Evolutionary conservation across 768 basidiomycete genomes (phyloP).

Genomic region (Auricularia auricula-judae): DNA sequence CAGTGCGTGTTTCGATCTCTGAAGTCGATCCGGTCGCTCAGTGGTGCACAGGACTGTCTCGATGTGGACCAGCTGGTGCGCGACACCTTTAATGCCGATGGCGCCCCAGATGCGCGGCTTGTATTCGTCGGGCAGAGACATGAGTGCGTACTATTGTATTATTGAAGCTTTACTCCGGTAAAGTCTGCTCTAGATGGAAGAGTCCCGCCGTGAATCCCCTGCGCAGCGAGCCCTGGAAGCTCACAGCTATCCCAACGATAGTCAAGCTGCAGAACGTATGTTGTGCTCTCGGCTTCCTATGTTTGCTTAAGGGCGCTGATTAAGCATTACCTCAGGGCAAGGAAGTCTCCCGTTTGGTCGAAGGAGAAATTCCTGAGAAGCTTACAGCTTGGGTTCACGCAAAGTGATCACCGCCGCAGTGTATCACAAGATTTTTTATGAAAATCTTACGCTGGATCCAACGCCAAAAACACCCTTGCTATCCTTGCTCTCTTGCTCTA

Average conservation of each 20-base stretch:
- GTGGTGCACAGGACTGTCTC: conserved; percentile 44
- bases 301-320: not conserved
- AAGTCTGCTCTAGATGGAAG: conserved; percentile 51
- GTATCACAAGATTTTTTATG: not conserved
- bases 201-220: conserved; percentile 37
- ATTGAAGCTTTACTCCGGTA: not conserved
- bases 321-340: not conserved
- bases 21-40: not conserved
- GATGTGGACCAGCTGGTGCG: conserved; percentile 46
- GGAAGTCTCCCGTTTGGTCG: conserved; percentile 13
- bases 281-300: conserved; percentile 8
- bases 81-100: conserved; percentile 34
- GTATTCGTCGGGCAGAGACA: conserved; percentile 57
- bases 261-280: conserved; percentile 48
- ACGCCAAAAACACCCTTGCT: too few relatives aligned
- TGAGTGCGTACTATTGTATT: conserved; percentile 34
- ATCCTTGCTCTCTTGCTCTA: too few relatives aligned
- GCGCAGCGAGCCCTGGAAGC: conserved; percentile 51
- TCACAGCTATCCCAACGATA: conserved; percentile 55
- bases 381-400: not conserved
- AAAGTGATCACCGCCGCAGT: not conserved
- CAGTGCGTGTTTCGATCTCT: not conserved
- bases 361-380: conserved; percentile 7
- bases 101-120: conserved; percentile 42
- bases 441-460: too few relatives aligned